phyloP scores from a whole-genome alignment of 2,329 filamentous ascomycete species.

The Xylaria sp. region DNA sequence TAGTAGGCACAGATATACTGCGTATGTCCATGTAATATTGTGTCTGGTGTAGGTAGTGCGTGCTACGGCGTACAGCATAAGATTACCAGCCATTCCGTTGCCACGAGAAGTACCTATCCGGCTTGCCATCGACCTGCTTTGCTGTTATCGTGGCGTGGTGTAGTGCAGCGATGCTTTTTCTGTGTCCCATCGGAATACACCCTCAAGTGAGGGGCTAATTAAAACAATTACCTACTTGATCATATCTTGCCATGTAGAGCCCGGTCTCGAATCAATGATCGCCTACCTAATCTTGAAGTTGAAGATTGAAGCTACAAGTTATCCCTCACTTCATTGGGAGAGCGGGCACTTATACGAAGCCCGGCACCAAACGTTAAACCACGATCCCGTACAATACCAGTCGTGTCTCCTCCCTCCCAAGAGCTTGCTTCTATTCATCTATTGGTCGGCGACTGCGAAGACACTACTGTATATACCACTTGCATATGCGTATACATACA shows the following conservation, averaged over 20 bases:
- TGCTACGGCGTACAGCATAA: conserved; percentile 16
- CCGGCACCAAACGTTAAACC: background rate
- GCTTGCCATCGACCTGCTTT: conserved; percentile 11
- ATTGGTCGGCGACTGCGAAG: conserved; percentile 3
- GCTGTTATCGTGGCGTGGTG: conserved; percentile 28
- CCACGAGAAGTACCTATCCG: conserved; percentile 18
- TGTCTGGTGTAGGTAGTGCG: background rate
- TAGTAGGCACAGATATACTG: too few relatives aligned
- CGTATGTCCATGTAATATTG: background rate
- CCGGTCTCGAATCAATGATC: conserved; percentile 12
- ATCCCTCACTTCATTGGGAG: background rate
- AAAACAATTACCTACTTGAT: conserved; percentile 3
- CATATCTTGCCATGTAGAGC: conserved; percentile 3
- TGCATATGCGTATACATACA: background rate
- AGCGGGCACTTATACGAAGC: background rate
- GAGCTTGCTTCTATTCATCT: too few relatives aligned
- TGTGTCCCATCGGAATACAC: conserved; percentile 16
- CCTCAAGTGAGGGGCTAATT: conserved; percentile 18
- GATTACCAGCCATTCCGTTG: conserved; percentile 7
- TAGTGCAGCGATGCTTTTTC: conserved; percentile 23
- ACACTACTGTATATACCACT: background rate
- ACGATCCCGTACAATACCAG: background rate
- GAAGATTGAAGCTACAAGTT: background rate
- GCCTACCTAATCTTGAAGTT: too few relatives aligned
- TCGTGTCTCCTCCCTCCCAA: background rate